Base-by-base conservation (phyloP, 495 filamentous ascomycete genomes). In the Tuber melanosporum region DNA sequence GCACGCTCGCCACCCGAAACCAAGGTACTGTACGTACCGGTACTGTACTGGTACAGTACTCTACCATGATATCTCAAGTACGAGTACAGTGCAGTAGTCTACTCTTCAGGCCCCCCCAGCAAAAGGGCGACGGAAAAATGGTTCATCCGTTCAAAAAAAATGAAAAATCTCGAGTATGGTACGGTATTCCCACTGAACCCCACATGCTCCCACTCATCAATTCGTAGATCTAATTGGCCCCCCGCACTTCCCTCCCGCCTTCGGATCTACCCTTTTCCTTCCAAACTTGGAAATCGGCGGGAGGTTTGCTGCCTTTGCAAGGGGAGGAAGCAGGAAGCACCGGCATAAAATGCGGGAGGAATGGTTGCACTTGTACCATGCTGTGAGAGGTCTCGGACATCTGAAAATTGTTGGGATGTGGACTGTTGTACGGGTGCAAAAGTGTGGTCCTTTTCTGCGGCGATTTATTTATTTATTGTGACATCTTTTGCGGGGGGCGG, bases 371-470 rank as follows among this genome's bases (percentile, higher is more conserved):
- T 36, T 8, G 26, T 17, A n/a, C n/a, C 26, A 3, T n/a, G 49
- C 49, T 57, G 57, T 15, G 6, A 36, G 6, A 36, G 15, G 57
- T 26, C 15, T 17, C 57, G 26, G 57, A 36, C 32, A 66, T 36
- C 57, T 14, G 57, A 66, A 36, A 66, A 66, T 36, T 66, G 57
- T 66, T 66, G 57, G 57, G 57, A 66, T 66, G 57, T 66, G 57
- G 32, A 36, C 4, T 7, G 57, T 36, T 66, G 26, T 66, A 14
- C 26, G 14, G 22, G 52, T 32, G 52, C 52, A 36, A 36, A 36
- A 17, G 26, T 15, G 26, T 8, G 15, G 26, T 36, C 10, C 14
- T 17, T 32, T 66, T 19, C 57, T 66, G 12, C 5, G 3, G 1
- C 57, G 3, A 19, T 66, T 66, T 66, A 8, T 66, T 36, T 66